These are phyloP conservation scores for Cajanus cajan DNA, from an alignment of 306 rosid genomes.

Conservation along the genomic window DNA sequence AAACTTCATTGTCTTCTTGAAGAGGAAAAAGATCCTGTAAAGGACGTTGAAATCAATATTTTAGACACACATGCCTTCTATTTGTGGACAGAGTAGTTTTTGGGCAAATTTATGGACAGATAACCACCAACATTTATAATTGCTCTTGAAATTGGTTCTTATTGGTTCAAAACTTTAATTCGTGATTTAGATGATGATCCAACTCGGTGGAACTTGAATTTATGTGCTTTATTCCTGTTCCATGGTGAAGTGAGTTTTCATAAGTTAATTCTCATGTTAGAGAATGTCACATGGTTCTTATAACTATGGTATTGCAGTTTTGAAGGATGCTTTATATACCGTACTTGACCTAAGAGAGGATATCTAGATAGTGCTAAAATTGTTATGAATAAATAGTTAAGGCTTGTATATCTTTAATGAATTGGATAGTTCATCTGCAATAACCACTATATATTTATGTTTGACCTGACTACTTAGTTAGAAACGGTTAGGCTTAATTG, in stretches of 20 bases:
- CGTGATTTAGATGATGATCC: neutral
- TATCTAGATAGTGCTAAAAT: neutral
- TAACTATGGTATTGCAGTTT: neutral
- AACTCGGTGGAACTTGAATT: neutral
- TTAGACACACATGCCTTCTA: neutral
- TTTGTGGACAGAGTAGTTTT: neutral
- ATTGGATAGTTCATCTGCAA: neutral
- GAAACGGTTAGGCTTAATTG: too few relatives aligned
- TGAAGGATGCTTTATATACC: neutral
- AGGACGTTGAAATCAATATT: neutral
- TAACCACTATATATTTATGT: neutral
- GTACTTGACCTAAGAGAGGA: neutral
- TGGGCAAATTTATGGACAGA: neutral
- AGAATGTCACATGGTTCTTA: neutral
- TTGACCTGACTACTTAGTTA: neutral
- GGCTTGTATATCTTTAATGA: neutral
- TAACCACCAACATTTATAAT: neutral
- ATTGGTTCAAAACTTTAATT: neutral
- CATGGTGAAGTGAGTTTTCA: neutral
- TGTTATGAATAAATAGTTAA: neutral
- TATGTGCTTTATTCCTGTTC: neutral
- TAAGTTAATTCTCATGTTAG: conserved; percentile 5
- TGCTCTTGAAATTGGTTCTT: neutral
- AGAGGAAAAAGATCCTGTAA: neutral
- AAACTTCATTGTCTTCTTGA: neutral